These are phyloP conservation scores for Globisporangium paroecandrum DNA, from an alignment of 352 stramenopile genomes.

Conservation along the genomic window DNA sequence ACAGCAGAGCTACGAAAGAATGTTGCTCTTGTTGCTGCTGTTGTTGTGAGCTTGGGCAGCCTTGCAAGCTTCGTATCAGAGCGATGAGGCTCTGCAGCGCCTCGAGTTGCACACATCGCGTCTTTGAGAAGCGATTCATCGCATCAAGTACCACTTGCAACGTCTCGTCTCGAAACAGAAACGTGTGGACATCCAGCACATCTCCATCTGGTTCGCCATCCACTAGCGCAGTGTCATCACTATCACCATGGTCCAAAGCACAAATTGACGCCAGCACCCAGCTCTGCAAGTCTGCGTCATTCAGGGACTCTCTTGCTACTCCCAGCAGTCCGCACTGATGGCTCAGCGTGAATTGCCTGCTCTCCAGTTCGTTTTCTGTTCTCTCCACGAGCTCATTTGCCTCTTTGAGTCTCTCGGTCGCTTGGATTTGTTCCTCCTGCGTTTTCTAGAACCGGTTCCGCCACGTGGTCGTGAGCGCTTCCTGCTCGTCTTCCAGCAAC, in stretches of 20 bases:
- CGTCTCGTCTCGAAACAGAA: conserved; percentile 13
- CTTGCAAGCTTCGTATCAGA: background rate
- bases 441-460: conserved; percentile 10
- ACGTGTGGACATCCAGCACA: conserved; percentile 16
- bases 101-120: background rate
- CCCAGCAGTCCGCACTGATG: conserved; percentile 32
- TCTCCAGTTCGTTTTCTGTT: conserved; percentile 19
- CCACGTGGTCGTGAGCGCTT: conserved; percentile 15
- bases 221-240: background rate
- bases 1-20: background rate
- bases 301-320: conserved; percentile 27
- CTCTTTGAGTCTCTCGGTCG: conserved; percentile 15
- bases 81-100: conserved; percentile 1
- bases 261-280: conserved; percentile 28
- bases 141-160: conserved; percentile 9
- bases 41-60: no score
- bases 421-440: conserved; percentile 1
- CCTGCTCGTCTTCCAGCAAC: conserved; percentile 22
- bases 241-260: conserved; percentile 2
- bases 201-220: background rate
- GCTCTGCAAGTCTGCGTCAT: conserved; percentile 28
- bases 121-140: conserved; percentile 6
- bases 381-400: conserved; percentile 15
- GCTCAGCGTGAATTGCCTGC: conserved; percentile 23
- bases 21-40: background rate